Base-by-base conservation (phyloP, 2,329 filamentous ascomycete species). In the Coleophoma crateriformis region DNA sequence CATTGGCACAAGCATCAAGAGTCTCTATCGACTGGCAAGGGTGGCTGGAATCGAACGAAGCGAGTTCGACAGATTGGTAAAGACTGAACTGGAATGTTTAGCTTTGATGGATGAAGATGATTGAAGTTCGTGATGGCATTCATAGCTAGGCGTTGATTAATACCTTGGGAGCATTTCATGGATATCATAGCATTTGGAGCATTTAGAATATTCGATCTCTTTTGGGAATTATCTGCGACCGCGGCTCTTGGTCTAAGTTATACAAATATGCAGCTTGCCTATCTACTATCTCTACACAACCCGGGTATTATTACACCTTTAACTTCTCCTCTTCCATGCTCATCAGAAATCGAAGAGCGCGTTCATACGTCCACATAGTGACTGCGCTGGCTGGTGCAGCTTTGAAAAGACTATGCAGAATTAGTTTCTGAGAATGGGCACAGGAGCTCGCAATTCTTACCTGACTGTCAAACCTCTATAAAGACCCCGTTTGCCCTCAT, bases 401-500 rank as follows among this genome's bases (percentile, higher is more conserved):
- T 74, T 99, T 99, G 58, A 97, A 67, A 64, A 99, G 70, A 66
- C 90, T 67, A 45, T 19, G 13, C 4, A 22, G 32, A 45, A 60
- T 47, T 56, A 54, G 22, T 20, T 19, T 7, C n/a, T 7, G 17
- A 12, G 5, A 6, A 41, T 19, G 22, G 12, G 15, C 3, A n/a
- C 19, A 17, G 27, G 11, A 13, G 2, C n/a, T 19, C n/a, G 22
- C 12, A 11, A 47, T 27, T 19, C 56, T 46, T 54, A 62, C 62
- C 62, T 92, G 49, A 97, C 90, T 1, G 85, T 86, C 65, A 99
- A 71, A 0, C 94, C 94, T 48, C 91, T 79, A 67, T 97, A 99
- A 59, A 97, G 66, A 0, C 92, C 91, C 49, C 88, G 77, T 40
- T 84, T 60, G 0, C 94, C 91, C 67, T 97, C 91, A 8, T 74